phyloP scores from a whole-genome alignment of 78 protist genomes.

The Dictyostelium purpureum region DNA sequence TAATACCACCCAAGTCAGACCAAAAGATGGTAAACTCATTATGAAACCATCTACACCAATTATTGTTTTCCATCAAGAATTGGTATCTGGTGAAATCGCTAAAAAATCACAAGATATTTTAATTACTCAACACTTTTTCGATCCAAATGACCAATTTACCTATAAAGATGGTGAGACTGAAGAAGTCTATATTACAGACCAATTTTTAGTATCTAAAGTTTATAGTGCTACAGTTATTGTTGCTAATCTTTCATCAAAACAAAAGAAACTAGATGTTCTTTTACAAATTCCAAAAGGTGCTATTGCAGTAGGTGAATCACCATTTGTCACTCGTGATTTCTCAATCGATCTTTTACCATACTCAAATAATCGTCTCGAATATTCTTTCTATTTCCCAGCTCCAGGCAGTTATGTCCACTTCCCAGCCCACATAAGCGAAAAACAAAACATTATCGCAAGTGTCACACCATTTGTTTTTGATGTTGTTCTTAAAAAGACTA shows the following conservation, averaged over 20 bases:
- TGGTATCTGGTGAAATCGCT: conserved; percentile 4
- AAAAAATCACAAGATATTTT: conserved; percentile 2
- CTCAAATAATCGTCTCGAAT: conserved; percentile 29
- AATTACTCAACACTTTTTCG: conserved; percentile 66
- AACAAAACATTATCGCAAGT: conserved; percentile 28
- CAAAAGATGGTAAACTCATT: conserved; percentile 13
- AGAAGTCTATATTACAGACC: conserved; percentile 36
- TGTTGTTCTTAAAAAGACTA: conserved; percentile 50
- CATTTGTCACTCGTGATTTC: conserved; percentile 28
- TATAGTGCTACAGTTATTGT: conserved; percentile 54
- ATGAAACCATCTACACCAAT: conserved; percentile 27
- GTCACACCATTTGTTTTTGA: conserved; percentile 38
- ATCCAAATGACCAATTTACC: conserved; percentile 10
- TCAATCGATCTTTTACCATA: conserved; percentile 30
- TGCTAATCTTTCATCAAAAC: conserved; percentile 53
- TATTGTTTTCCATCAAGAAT: conserved; percentile 67
- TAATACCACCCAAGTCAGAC: not conserved
- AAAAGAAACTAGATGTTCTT: conserved; percentile 56
- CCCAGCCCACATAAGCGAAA: conserved; percentile 59
- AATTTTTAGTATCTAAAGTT: conserved; percentile 42
- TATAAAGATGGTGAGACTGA: conserved; percentile 24
- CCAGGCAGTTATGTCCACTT: conserved; percentile 53
- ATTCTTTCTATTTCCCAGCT: conserved; percentile 67
- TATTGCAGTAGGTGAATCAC: conserved; percentile 53
- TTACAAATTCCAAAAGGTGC: conserved; percentile 75